phyloP scores from a whole-genome alignment of 129 eudicot genomes.

The Sambucus nigra region DNA sequence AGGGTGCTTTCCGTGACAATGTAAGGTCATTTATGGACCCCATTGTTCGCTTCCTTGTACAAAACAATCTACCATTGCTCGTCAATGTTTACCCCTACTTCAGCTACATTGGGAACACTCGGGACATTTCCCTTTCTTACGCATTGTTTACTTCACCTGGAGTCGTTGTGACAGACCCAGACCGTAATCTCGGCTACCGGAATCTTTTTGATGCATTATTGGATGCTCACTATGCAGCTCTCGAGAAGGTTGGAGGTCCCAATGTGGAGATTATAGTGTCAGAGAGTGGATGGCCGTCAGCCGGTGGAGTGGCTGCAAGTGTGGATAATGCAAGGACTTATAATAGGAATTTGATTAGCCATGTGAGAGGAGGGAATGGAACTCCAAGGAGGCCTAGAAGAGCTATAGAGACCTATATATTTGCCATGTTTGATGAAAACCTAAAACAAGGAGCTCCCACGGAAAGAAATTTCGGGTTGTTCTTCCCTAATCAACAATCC shows the following conservation, averaged over 20 bases:
- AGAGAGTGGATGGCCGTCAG: slow-evolving; percentile 58
- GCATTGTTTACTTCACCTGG: slow-evolving; percentile 29
- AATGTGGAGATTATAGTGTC: slow-evolving; percentile 34
- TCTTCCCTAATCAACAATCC: slow-evolving; percentile 12
- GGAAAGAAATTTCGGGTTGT: slow-evolving; percentile 32
- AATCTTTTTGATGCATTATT: slow-evolving; percentile 42
- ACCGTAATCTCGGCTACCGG: slow-evolving; percentile 11
- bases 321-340: slow-evolving; percentile 29
- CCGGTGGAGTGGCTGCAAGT: slow-evolving; percentile 14
- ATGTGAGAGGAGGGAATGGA: slow-evolving; percentile 17
- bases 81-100: slow-evolving; percentile 54
- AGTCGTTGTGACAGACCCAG: neutral
- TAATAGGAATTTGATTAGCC: slow-evolving; percentile 27
- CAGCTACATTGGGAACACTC: slow-evolving; percentile 7
- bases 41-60: slow-evolving; percentile 23
- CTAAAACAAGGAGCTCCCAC: slow-evolving; percentile 8
- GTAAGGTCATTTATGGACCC: slow-evolving; percentile 11
- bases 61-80: slow-evolving; percentile 27
- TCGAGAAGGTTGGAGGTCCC: slow-evolving; percentile 26
- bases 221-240: slow-evolving; percentile 32
- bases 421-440: slow-evolving; percentile 36
- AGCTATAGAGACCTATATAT: slow-evolving; percentile 27
- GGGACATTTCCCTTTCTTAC: slow-evolving; percentile 12
- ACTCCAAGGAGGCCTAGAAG: slow-evolving; percentile 21
- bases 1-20: slow-evolving; percentile 14